phyloP scores from a whole-genome alignment of 2,329 filamentous ascomycete species.

The Beauveria rudraprayagi region DNA sequence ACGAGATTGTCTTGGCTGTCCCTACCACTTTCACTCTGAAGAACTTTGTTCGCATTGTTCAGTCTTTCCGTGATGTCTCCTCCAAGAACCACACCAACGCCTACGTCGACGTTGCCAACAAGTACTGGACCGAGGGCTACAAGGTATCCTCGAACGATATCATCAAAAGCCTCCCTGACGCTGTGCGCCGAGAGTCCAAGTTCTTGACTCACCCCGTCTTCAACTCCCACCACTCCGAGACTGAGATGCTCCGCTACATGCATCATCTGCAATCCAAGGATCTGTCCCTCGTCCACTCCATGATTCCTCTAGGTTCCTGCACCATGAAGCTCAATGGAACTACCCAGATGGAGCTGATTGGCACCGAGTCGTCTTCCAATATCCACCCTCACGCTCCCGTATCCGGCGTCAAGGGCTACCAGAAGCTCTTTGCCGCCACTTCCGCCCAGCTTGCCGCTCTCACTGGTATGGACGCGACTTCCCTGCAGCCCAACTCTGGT shows the following conservation, averaged over 20 bases:
- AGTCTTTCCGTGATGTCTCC: constrained; percentile 22
- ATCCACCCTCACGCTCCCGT: constrained; percentile 73
- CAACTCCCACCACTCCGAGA: constrained; percentile 92
- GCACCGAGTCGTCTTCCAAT: constrained; percentile 65
- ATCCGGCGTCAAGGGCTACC: constrained; percentile 59
- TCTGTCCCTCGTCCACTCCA: constrained; percentile 86
- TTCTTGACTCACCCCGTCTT: constrained; percentile 90
- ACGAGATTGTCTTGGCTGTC: constrained; percentile 21
- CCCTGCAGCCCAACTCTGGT: constrained; percentile 89
- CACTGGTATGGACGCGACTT: constrained; percentile 84
- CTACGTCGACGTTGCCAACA: constrained; percentile 24
- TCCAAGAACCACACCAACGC: constrained; percentile 18
- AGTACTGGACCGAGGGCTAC: constrained; percentile 33
- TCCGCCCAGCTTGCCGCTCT: constrained; percentile 69
- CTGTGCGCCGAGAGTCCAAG: constrained; percentile 60
- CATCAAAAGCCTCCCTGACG: constrained; percentile 39
- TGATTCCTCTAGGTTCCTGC: constrained; percentile 95
- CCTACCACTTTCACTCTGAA: constrained; percentile 19
- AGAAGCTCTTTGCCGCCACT: constrained; percentile 61
- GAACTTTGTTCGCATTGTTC: constrained; percentile 24
- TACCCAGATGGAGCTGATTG: constrained; percentile 84
- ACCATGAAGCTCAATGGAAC: constrained; percentile 98
- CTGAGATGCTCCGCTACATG: constrained; percentile 88
- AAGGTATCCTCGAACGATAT: constrained; percentile 28
- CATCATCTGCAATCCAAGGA: constrained; percentile 91